Evolutionary conservation across 495 filamentous ascomycete species (phyloP), one percentile per base, ranked within the genome.

Genomic region (Poronia punctata): DNA sequence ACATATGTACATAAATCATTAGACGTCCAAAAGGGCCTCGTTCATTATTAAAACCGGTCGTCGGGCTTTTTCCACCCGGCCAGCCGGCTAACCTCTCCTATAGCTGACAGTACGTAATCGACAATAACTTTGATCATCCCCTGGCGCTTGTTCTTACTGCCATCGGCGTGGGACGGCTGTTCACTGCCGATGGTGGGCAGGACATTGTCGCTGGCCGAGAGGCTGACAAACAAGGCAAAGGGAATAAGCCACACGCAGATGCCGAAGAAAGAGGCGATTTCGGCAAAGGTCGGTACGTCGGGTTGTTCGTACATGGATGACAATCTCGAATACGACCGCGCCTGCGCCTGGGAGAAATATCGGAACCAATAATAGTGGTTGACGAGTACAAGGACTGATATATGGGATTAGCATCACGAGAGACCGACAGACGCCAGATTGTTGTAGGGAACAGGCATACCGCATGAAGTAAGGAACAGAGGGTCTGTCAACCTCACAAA

Each of bases 291-390:
- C 2, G 92, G 92, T 39, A 87, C 64, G 38, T 81, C 69, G 8
- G 67, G 61, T 26, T 75, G 62, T 51, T 78, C 74, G 60, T 82
- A 78, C 43, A 76, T 77, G 38, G 78, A 68, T 21, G 61, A 45
- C 60, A 57, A 58, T 35, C 56, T 61, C 31, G 65, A 53, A 54
- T 68, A 68, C 9, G 68, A 62, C 38, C 59, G 58, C 18, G 67
- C 57, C 27, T 68, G 74, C 9, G 76, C 70, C 38, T 71, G 67
- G 14, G 86, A 90, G 63, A 98, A 97, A 62, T 95, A 83, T 28
- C 75, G 79, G 68, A 98, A 97, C 90, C 92, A 98, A 34, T 96
- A 72, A 67, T 84, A 93, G 61, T 98, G 92, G 63, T 98, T 96
- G n/a, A 83, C 46, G 12, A 93, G 63, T 26, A 98, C 92, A 26